These are phyloP conservation scores for Lecanosticta acicola DNA, from an alignment of 2,329 filamentous ascomycete genomes.

Conservation along the genomic window DNA sequence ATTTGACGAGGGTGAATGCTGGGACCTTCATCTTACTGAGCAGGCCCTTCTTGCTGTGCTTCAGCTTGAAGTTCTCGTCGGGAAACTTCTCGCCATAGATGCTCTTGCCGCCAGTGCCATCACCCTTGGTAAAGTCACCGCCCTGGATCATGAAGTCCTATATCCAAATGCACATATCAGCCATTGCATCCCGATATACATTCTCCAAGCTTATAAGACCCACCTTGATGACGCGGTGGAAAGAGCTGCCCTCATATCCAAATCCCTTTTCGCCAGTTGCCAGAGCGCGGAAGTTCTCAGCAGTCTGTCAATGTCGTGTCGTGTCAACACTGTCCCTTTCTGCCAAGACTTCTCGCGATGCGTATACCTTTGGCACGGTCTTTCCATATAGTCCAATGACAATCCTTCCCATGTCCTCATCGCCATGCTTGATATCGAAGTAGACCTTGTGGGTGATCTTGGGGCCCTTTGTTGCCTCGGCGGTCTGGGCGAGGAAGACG, in stretches of 20 bases:
- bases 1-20: no score
- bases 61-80: conserved; percentile 93
- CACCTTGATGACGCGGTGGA: conserved; percentile 85
- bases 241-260: conserved; percentile 72
- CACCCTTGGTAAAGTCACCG: conserved; percentile 77
- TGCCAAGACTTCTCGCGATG: neutral
- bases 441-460: conserved; percentile 54
- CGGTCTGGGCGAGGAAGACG: conserved; percentile 68
- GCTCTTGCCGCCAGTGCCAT: conserved; percentile 79
- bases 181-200: neutral
- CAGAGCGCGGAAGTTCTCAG: conserved; percentile 71
- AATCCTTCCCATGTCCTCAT: conserved; percentile 66
- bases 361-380: conserved; percentile 66
- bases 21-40: no score
- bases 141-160: conserved; percentile 50
- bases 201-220: conserved; percentile 56
- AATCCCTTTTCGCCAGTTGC: conserved; percentile 82
- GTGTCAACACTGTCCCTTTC: neutral
- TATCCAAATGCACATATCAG: neutral
- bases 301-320: conserved; percentile 42
- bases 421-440: conserved; percentile 76
- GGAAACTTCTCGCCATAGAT: conserved; percentile 81
- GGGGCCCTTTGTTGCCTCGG: conserved; percentile 73
- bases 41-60: conserved; percentile 78
- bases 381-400: conserved; percentile 82